These are phyloP conservation scores for Trypanosoma mega DNA, from an alignment of 208 protist species.

Conservation along the genomic window DNA sequence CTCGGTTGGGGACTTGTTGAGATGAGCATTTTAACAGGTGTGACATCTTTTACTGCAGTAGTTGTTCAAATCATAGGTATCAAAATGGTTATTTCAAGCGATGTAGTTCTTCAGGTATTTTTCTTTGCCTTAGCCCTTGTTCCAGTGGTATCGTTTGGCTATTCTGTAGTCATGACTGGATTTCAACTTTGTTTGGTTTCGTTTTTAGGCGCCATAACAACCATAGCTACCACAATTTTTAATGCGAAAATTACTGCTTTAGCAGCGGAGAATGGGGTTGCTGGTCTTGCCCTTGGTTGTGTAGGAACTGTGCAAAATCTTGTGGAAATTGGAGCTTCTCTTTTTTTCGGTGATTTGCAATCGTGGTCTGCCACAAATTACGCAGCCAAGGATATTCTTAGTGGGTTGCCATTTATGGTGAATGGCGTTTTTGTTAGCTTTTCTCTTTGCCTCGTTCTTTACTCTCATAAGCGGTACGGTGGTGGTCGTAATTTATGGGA, in stretches of 20 bases:
- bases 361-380: constrained; percentile 32
- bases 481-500: constrained; percentile 1
- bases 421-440: constrained; percentile 28
- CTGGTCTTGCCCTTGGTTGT: constrained; percentile 37
- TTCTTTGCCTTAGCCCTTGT: constrained; percentile 22
- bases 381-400: constrained; percentile 15
- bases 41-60: constrained; percentile 29
- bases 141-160: constrained; percentile 16
- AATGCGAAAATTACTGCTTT: constrained; percentile 35
- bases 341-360: constrained; percentile 36
- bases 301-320: constrained; percentile 40
- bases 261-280: constrained; percentile 25
- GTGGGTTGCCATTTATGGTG: constrained; percentile 38
- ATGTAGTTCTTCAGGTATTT: constrained; percentile 29
- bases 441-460: constrained; percentile 32
- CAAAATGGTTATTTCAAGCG: constrained; percentile 26
- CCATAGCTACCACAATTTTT: constrained; percentile 34
- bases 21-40: constrained; percentile 30
- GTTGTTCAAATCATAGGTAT: constrained; percentile 34
- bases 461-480: constrained; percentile 35
- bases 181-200: constrained; percentile 30
- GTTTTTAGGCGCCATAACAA: constrained; percentile 16
- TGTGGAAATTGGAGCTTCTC: constrained; percentile 29
- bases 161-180: constrained; percentile 21
- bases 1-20: constrained; percentile 32